Base-by-base conservation (phyloP, 2,329 filamentous ascomycete genomes). In the Didymella arachidicola region DNA sequence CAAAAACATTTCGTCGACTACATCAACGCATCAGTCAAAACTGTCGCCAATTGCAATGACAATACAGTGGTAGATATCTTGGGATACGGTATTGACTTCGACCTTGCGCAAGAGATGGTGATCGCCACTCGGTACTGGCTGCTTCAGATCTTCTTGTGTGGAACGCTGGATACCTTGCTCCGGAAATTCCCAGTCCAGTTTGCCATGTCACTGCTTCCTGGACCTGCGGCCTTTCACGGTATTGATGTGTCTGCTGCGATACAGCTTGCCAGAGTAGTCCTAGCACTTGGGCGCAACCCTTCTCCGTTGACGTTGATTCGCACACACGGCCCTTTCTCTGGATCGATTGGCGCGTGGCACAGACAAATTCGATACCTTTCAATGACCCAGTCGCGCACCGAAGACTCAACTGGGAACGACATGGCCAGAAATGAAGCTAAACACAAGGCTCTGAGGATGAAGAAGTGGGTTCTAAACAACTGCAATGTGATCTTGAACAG, bases 121-220 rank as follows among this genome's bases (percentile, higher is more conserved):
- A 36, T 47, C 7, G 32, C 42, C 7, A 57, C 54, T 12, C 36
- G 48, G 6, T 57, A 52, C n/a, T 52, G 47, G 54, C 18, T 57
- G 27, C 46, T 57, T 25, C 47, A 57, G 11, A 16, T 41, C 26
- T 11, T 52, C 16, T 22, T 57, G 2, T 57, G 42, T 25, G 54
- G 54, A 19, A 29, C 41, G 19, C 38, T 57, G 11, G 54, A 57
- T 36, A 57, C 48, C 6, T 19, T 57, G 12, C 10, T 36, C 5
- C 42, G 54, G 0, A 45, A 34, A 2, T 57, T 57, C 14, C 47
- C 48, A 16, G 14, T 18, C 7, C 34, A 36, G 10, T 57, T 42
- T 38, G 5, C 14, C 11, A 29, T 42, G 8, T 51, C 47, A 4
- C 7, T 39, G 12, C 36, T 54, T 19, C 51, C 51, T 4, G 18